Evolutionary conservation across 1,284 basidiomycete genomes (phyloP).

Genomic region (Austroboletus niveus): DNA sequence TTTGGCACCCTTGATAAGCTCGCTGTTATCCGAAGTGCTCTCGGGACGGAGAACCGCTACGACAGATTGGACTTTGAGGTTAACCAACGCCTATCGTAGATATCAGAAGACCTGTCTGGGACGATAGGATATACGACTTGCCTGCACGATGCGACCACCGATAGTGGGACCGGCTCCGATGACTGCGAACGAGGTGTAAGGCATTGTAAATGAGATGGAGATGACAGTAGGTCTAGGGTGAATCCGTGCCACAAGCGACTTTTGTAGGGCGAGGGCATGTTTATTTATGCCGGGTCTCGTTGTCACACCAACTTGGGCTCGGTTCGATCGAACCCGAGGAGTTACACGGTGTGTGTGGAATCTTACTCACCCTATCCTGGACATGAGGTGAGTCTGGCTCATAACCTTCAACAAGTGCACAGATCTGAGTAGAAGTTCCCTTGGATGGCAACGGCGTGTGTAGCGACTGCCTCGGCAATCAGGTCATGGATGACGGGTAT

Average conservation of each 20-base stretch:
- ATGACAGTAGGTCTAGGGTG: neutral
- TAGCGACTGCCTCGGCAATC: neutral
- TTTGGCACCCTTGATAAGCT: constrained; percentile 29
- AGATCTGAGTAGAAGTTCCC: neutral
- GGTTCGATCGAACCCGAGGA: neutral
- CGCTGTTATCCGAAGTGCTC: constrained; percentile 20
- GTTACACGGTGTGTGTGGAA: neutral
- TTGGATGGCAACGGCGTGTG: neutral
- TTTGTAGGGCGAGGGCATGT: constrained; percentile 8
- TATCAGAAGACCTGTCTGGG: neutral
- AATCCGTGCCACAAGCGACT: neutral
- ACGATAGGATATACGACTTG: neutral
- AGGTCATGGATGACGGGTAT: too few species aligned
- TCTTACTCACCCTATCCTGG: neutral
- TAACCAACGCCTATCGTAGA: constrained; percentile 19
- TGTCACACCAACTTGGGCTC: neutral
- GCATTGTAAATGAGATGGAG: constrained; percentile 14
- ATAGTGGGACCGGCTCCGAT: constrained; percentile 31
- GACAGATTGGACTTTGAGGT: constrained; percentile 17
- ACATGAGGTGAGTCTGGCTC: neutral
- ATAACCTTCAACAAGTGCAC: neutral
- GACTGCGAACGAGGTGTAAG: constrained; percentile 32
- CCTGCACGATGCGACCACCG: constrained; percentile 31
- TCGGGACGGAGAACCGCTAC: constrained; percentile 24
- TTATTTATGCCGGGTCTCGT: constrained; percentile 7